Evolutionary conservation across 371 early-diverging fungal species (phyloP).

Genomic region (Syncephalastrum racemosum): DNA sequence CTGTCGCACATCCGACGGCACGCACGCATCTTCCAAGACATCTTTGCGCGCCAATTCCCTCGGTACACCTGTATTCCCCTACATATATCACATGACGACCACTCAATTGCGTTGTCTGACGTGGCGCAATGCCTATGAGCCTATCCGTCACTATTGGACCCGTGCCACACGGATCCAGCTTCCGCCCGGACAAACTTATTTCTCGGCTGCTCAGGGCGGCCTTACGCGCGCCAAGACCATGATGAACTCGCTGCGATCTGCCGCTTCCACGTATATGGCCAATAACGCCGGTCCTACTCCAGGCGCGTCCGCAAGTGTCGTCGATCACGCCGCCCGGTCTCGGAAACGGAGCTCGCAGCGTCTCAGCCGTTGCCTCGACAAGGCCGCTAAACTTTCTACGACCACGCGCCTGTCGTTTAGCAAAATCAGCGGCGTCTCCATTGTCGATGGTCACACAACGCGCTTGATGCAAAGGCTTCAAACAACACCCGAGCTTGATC

Average conservation of each 20-base stretch:
- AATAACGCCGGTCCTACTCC: not conserved
- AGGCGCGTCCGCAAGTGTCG: not conserved
- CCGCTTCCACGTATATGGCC: slow-evolving; percentile 26
- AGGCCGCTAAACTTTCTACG: slow-evolving; percentile 28
- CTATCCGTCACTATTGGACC: slow-evolving; percentile 49
- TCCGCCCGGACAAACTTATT: slow-evolving; percentile 28
- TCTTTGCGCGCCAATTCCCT: slow-evolving; percentile 8
- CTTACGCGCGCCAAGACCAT: slow-evolving; percentile 48
- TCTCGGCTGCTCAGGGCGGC: slow-evolving; percentile 16
- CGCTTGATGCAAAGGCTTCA: not conserved
- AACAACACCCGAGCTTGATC: slow-evolving; percentile 23
- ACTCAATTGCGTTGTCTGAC: slow-evolving; percentile 27
- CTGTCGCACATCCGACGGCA: slow-evolving; percentile 7
- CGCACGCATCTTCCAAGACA: slow-evolving; percentile 12
- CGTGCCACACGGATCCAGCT: slow-evolving; percentile 27
- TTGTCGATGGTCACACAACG: slow-evolving; percentile 2
- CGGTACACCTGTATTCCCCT: slow-evolving; percentile 22
- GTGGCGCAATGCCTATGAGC: slow-evolving; percentile 43
- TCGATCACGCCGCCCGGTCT: slow-evolving; percentile 5
- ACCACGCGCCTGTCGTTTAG: slow-evolving; percentile 17
- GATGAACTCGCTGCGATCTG: slow-evolving; percentile 41
- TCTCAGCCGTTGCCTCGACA: slow-evolving; percentile 37
- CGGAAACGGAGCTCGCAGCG: slow-evolving; percentile 39
- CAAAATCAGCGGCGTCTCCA: slow-evolving; percentile 1
- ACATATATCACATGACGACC: slow-evolving; percentile 37